Conservation (phyloP, 2,329 filamentous ascomycete species). For the Aplosporella prunicola region DNA sequence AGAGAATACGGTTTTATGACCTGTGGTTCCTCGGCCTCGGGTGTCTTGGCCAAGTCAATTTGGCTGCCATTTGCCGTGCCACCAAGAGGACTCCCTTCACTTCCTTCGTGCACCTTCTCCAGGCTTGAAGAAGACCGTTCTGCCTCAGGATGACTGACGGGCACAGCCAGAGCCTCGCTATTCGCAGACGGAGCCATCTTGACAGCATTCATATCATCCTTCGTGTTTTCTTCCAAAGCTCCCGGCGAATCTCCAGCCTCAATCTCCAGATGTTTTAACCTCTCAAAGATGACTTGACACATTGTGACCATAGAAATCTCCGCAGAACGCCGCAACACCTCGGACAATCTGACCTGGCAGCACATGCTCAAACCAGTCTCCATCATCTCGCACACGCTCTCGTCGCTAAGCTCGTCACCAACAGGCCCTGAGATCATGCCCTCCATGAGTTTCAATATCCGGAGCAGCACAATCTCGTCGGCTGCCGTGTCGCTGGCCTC, state of each 20-base stretch:
- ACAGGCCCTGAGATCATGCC: conserved; percentile 92
- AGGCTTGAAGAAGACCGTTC: conserved; percentile 23
- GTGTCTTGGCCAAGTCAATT: conserved; percentile 34
- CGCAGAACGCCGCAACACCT: conserved; percentile 79
- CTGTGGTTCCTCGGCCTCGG: conserved; percentile 34
- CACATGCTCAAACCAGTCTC: conserved; percentile 95
- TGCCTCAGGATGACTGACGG: conserved; percentile 25
- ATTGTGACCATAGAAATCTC: conserved; percentile 98
- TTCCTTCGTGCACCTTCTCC: conserved; percentile 26
- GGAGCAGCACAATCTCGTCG: conserved; percentile 87
- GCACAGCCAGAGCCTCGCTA: conserved; percentile 43
- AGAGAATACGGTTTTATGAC: conserved; percentile 82
- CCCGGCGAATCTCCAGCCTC: conserved; percentile 60
- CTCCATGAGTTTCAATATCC: conserved; percentile 96
- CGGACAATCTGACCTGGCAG: conserved; percentile 84
- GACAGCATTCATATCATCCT: conserved; percentile 61
- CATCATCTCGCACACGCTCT: conserved; percentile 99
- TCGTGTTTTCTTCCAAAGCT: conserved; percentile 55
- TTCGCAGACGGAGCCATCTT: conserved; percentile 76
- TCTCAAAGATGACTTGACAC: conserved; percentile 97
- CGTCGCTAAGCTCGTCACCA: conserved; percentile 87
- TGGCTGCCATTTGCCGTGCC: conserved; percentile 33
- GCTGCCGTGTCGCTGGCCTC: conserved; percentile 92
- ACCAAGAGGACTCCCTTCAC: conserved; percentile 24
- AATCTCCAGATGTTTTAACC: conserved; percentile 76